Evolutionary conservation across 345 rosid genomes (phyloP), one percentile per base, ranked within the genome.

Genomic region (Camelina neglecta): DNA sequence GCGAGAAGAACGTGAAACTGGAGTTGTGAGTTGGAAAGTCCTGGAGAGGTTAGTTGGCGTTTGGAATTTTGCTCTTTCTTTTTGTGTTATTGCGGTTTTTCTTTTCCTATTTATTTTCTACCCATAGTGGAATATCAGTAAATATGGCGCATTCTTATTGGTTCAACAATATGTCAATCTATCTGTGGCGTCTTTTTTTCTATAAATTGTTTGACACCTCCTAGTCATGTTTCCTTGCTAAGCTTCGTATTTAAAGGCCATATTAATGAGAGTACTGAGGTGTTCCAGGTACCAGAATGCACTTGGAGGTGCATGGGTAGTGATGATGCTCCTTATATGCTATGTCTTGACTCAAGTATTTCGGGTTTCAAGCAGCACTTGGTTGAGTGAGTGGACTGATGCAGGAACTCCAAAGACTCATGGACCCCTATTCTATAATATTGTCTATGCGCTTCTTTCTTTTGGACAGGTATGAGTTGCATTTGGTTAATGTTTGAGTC

Each of bases 361-460:
- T 63, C 85, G 99, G 83, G 89, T 95, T 79, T 83, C 94, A 67
- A 86, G 93, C 76, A 95, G 98, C 84, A 92, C 94, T 54, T 95
- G 99, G 99, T 81, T 92, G 84, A 95, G 99, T 80, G 74, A 80
- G 73, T 95, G 99, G 99, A 95, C 99, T 36, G 90, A 87, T 84
- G 90, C 84, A 78, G 87, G 88, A 63, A 47, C 81, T 55, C 54
- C 74, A 21, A 82, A 76, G 73, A 80, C 21, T 31, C 86, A 88
- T 74, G 90, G 97, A 31, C 82, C 92, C 26, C 69, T 84, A 41
- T 95, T 76, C 84, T 92, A 95, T 75, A 92, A 95, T 81, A 26
- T 83, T 59, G 67, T 92, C 53, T 92, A 95, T 80, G 69, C 92
- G 2, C 8, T 84, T 72, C 85, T 95, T 62, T 92, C 98, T 48